Conservation (phyloP, 176 grass and related monocot genomes). For the Pharus latifolius region DNA sequence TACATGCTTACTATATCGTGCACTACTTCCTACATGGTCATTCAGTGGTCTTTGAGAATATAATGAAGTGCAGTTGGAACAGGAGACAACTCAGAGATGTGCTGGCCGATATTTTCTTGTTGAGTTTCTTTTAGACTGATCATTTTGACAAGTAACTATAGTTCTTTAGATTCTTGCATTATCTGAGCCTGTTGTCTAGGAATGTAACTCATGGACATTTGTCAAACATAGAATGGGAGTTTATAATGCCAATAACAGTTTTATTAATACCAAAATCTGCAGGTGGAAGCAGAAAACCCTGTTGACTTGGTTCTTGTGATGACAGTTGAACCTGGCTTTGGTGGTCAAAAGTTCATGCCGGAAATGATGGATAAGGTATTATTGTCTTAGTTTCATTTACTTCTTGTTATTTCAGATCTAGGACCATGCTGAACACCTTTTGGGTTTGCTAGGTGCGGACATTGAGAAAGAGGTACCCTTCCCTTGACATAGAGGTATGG, state of each 20-base stretch:
- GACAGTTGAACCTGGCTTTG: constrained; percentile 98
- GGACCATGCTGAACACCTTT: background rate
- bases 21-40: background rate
- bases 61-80: too few species aligned
- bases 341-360: constrained; percentile 96
- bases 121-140: background rate
- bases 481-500: constrained; percentile 86
- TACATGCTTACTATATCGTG: background rate
- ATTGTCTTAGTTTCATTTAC: background rate
- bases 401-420: background rate
- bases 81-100: background rate
- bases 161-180: background rate
- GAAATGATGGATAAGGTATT: constrained; percentile 96
- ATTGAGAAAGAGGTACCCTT: constrained; percentile 87
- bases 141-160: background rate
- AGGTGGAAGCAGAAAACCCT: constrained; percentile 86
- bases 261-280: background rate
- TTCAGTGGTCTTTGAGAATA: background rate
- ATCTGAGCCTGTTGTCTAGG: background rate
- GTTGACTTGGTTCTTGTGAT: constrained; percentile 95
- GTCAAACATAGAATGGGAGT: background rate
- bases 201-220: background rate
- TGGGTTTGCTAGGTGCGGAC: constrained; percentile 42
- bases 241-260: background rate
- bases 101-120: background rate